A percentile compares a stretch with the other conserved stretches of the same genome.
phyloP scores from a whole-genome alignment of 768 basidiomycete species.

The Boletus sensibilis region DNA sequence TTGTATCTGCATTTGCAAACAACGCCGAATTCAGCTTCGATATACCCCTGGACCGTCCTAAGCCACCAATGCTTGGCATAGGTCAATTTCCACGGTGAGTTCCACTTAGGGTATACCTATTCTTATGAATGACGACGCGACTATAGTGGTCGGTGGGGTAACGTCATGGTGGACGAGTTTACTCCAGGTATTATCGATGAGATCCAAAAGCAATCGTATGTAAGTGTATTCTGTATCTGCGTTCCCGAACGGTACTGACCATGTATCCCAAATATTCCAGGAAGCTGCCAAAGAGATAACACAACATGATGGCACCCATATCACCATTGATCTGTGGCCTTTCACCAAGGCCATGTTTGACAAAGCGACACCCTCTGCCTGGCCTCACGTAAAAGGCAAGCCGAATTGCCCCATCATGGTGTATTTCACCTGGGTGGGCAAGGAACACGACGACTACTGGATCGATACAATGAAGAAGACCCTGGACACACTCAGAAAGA shows the following conservation, averaged over 20 bases:
- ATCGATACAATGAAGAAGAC: constrained; percentile 3
- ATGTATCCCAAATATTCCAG: background rate
- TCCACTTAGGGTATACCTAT: background rate
- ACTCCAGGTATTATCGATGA: constrained; percentile 10
- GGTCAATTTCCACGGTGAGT: constrained; percentile 7
- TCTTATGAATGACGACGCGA: background rate
- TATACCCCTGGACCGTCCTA: background rate
- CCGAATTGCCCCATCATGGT: constrained; percentile 15
- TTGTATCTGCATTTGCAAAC: background rate
- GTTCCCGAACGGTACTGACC: background rate
- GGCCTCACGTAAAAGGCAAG: constrained; percentile 8
- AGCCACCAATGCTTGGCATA: background rate
- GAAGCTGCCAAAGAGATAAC: background rate
- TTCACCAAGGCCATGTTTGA: constrained; percentile 19
- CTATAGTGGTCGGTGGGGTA: constrained; percentile 19
- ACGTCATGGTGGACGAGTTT: constrained; percentile 16
- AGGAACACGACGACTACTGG: constrained; percentile 10
- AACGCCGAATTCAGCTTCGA: background rate
- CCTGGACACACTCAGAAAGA: background rate
- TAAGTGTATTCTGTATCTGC: background rate
- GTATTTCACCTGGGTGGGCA: constrained; percentile 14
- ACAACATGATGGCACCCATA: constrained; percentile 3
- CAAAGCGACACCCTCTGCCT: constrained; percentile 11
- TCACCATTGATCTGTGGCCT: constrained; percentile 13
- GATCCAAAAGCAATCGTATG: background rate